Evolutionary conservation across 2,329 filamentous ascomycete genomes (phyloP).

Genomic region (Beauveria pseudobassiana): DNA sequence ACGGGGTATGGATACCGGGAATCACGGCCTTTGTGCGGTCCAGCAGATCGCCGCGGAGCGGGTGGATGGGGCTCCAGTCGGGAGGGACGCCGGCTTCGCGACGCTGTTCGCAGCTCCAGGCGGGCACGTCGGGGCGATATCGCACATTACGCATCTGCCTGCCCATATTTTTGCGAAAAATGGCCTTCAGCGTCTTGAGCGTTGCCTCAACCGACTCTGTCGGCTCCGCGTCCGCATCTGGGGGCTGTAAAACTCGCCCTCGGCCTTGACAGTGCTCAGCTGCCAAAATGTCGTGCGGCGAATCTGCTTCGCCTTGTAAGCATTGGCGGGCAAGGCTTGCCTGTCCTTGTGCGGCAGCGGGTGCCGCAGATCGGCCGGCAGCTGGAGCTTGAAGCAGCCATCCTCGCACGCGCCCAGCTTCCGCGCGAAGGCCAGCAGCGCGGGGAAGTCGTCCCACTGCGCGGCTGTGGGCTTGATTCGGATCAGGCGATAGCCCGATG

Average conservation of each 20-base stretch:
- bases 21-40: conserved; percentile 30
- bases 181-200: conserved; percentile 25
- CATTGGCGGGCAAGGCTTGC: conserved; percentile 26
- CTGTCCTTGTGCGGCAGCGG: conserved; percentile 25
- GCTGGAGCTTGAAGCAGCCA: conserved; percentile 32
- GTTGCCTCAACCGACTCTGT: conserved; percentile 20
- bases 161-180: conserved; percentile 29
- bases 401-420: conserved; percentile 24
- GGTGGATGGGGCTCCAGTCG: conserved; percentile 29
- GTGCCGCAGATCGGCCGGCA: conserved; percentile 24
- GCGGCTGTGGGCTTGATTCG: conserved; percentile 26
- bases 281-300: conserved; percentile 30
- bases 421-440: conserved; percentile 26
- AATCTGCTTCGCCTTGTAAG: conserved; percentile 28
- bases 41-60: conserved; percentile 29
- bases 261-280: conserved; percentile 27
- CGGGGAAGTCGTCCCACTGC: conserved; percentile 31
- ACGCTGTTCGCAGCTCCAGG: conserved; percentile 29
- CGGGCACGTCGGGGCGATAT: conserved; percentile 31
- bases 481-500: conserved; percentile 23
- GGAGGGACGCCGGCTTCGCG: conserved; percentile 27
- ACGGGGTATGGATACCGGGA: conserved; percentile 33
- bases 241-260: conserved; percentile 26
- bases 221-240: conserved; percentile 18
- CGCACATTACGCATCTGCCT: conserved; percentile 30